Evolutionary conservation across 75 land plant species (phyloP), one percentile per base, ranked within the genome.

Genomic region (Cryptomeria japonica): DNA sequence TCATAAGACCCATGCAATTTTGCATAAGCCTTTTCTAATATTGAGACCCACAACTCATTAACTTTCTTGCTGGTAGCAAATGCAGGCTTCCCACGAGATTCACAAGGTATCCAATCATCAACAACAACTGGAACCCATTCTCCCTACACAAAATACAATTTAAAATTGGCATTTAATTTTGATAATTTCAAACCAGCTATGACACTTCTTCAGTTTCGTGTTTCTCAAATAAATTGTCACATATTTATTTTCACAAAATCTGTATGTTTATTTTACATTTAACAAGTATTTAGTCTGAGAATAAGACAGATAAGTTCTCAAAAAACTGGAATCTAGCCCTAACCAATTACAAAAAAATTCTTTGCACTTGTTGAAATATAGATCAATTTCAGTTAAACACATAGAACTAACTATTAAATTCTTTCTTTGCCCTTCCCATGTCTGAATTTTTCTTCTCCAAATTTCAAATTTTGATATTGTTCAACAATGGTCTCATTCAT

Each of bases 41-140:
- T 88, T 34, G 99, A 98, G 34, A 98, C 99, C 99, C 99, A 98
- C 25, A 98, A 91, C 87, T 98, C 99, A 93, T 95, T 96, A 31
- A 92, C 90, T 87, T 95, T 98, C 84, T 91, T 91, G 85, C 99
- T 97, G 5, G 99, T 98, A 53, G 99, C 99, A 94, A 98, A 98
- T 88, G 99, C 99, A n/a, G 99, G 99, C 88, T 94, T 98, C 22
- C 97, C 96, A n/a, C 93, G 92, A 28, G 95, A 89, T 88, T 98
- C 99, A 91, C 99, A 98, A 77, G 99, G 99, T 78, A 98, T 97
- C 99, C 99, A 98, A 88, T 98, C 99, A 93, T 98, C 99, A 61
- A 98, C 98, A 84, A 98, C 96, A 22, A 98, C 99, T 51, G 99
- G 99, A 39, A 98, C 97, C 99, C 99, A 98, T 83, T 98, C 99